Evolutionary conservation across 257 asterid genomes (phyloP).

Genomic region (Salvia splendens): DNA sequence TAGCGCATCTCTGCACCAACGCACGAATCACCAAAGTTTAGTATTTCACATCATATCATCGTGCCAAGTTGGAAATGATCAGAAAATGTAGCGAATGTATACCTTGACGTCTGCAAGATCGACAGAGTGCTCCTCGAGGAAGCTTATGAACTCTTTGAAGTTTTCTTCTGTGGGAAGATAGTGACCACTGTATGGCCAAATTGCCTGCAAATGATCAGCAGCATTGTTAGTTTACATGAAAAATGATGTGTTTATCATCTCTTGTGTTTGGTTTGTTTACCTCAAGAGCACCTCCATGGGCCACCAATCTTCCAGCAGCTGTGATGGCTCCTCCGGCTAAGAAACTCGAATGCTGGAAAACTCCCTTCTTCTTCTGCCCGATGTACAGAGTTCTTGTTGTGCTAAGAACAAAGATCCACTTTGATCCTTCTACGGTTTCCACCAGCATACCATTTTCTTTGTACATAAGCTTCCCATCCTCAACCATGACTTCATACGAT

Average conservation of each 20-base stretch:
- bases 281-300: slow-evolving; percentile 79
- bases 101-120: slow-evolving; percentile 85
- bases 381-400: slow-evolving; percentile 73
- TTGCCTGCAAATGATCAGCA: slow-evolving; percentile 49
- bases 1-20: slow-evolving; percentile 66
- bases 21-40: slow-evolving; percentile 7
- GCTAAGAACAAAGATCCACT: slow-evolving; percentile 94
- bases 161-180: slow-evolving; percentile 93
- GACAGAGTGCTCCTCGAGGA: slow-evolving; percentile 74
- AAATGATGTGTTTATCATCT: neutral
- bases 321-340: slow-evolving; percentile 91
- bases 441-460: slow-evolving; percentile 62
- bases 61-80: neutral
- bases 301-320: slow-evolving; percentile 91
- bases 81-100: neutral
- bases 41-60: neutral
- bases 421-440: slow-evolving; percentile 69
- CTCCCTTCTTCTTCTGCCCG: slow-evolving; percentile 79
- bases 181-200: slow-evolving; percentile 97
- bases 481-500: slow-evolving; percentile 64
- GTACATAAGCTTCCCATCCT: slow-evolving; percentile 69
- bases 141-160: slow-evolving; percentile 72
- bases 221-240: neutral
- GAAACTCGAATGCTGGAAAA: slow-evolving; percentile 92
- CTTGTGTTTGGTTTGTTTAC: slow-evolving; percentile 32